Conservation (phyloP, 495 filamentous ascomycete genomes). For the Sabuloglossum arenarium region DNA sequence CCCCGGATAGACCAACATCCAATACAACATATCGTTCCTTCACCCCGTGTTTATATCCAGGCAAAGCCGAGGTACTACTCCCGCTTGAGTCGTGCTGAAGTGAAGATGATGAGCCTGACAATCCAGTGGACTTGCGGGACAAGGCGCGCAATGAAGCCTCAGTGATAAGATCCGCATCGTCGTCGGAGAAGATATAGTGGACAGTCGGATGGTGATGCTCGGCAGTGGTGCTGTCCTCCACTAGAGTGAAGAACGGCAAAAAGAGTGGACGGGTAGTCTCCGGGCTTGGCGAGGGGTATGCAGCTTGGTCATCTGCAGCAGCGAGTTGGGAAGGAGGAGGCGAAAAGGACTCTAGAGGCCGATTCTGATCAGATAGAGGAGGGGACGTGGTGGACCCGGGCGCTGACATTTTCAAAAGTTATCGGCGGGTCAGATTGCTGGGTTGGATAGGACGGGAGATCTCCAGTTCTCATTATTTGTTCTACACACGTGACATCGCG, state of each 20-base stretch:
- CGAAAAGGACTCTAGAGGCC: background rate
- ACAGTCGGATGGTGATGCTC: conserved; percentile 56
- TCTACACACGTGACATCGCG: background rate
- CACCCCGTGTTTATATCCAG: background rate
- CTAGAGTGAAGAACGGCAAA: conserved; percentile 42
- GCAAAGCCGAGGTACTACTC: background rate
- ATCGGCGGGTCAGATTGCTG: background rate
- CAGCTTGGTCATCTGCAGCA: conserved; percentile 2
- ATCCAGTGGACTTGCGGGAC: background rate
- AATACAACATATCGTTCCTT: conserved; percentile 35
- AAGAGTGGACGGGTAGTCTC: conserved; percentile 23
- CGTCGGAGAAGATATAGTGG: conserved; percentile 79
- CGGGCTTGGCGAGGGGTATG: conserved; percentile 11
- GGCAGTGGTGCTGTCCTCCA: conserved; percentile 32
- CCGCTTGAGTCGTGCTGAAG: background rate
- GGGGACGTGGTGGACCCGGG: background rate
- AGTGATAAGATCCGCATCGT: conserved; percentile 44
- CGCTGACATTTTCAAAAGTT: background rate
- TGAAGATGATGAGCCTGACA: background rate
- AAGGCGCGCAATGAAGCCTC: conserved; percentile 26
- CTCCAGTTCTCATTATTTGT: conserved; percentile 8
- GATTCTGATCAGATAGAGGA: background rate
- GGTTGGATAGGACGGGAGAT: background rate
- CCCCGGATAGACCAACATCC: conserved; percentile 22
- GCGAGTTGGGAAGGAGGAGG: background rate